Conservation (phyloP, 2,329 filamentous ascomycete species). For the Lojkania enalia region DNA sequence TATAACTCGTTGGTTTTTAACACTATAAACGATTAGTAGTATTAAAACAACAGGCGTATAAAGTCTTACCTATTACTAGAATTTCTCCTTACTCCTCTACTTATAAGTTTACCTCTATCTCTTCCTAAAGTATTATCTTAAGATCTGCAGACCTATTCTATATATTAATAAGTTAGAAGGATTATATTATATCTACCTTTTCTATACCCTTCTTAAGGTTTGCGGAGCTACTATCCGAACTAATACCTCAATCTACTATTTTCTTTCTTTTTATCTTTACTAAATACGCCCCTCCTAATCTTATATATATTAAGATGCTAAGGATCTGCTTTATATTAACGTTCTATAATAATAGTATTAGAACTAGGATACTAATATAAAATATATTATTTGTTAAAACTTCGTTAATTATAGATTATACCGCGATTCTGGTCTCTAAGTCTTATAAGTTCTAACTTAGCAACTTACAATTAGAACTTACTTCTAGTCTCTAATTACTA, state of each 20-base stretch:
- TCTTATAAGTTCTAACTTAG: constrained; percentile 10
- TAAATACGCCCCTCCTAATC: constrained; percentile 11
- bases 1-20: constrained; percentile 10
- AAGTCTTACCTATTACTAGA: constrained; percentile 12
- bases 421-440: constrained; percentile 10
- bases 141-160: constrained; percentile 11
- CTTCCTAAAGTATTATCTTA: constrained; percentile 11
- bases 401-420: constrained; percentile 12
- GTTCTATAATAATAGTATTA: constrained; percentile 8
- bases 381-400: constrained; percentile 11
- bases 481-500: constrained; percentile 15
- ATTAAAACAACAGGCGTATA: constrained; percentile 7
- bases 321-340: constrained; percentile 14
- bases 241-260: constrained; percentile 7
- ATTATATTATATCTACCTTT: constrained; percentile 5
- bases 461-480: constrained; percentile 8
- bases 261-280: constrained; percentile 11
- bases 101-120: constrained; percentile 11
- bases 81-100: constrained; percentile 9
- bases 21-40: constrained; percentile 12
- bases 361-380: constrained; percentile 10
- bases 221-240: neutral
- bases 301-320: constrained; percentile 14
- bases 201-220: constrained; percentile 7
- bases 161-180: constrained; percentile 11